Conservation (phyloP, 2,329 filamentous ascomycete species). For the Diplodia seriata region DNA sequence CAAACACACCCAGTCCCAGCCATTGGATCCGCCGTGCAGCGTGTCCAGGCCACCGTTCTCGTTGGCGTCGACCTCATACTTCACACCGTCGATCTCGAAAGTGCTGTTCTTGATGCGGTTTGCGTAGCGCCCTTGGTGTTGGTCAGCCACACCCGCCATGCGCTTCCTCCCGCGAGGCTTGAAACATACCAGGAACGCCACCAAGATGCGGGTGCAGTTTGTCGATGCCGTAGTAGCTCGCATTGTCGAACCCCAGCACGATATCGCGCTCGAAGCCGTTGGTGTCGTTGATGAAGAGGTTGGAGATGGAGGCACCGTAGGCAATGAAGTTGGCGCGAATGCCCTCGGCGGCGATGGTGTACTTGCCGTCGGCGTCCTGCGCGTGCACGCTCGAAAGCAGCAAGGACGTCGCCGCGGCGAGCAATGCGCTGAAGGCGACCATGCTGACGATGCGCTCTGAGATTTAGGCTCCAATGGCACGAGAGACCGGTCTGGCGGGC, state of each 20-base stretch:
- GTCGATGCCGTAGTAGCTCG: conserved; percentile 71
- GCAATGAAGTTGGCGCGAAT: conserved; percentile 74
- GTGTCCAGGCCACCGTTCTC: conserved; percentile 64
- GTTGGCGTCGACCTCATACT: conserved; percentile 67
- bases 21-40: conserved; percentile 72
- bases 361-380: conserved; percentile 62
- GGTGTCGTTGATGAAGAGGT: conserved; percentile 73
- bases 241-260: conserved; percentile 78
- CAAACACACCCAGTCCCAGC: conserved; percentile 69
- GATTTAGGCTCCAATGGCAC: neutral
- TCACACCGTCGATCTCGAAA: conserved; percentile 70
- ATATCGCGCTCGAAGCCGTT: conserved; percentile 73
- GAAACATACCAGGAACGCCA: conserved; percentile 65
- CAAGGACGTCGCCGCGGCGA: neutral
- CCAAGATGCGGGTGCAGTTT: conserved; percentile 73
- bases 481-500: neutral
- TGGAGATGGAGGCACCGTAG: conserved; percentile 76
- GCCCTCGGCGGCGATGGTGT: conserved; percentile 71
- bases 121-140: conserved; percentile 65
- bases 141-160: neutral
- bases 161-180: neutral
- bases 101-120: conserved; percentile 82
- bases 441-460: conserved; percentile 7
- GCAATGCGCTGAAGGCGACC: conserved; percentile 7
- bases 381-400: conserved; percentile 5